These are phyloP conservation scores for Nemania diffusa DNA, from an alignment of 2,329 filamentous ascomycete genomes.

Conservation along the genomic window DNA sequence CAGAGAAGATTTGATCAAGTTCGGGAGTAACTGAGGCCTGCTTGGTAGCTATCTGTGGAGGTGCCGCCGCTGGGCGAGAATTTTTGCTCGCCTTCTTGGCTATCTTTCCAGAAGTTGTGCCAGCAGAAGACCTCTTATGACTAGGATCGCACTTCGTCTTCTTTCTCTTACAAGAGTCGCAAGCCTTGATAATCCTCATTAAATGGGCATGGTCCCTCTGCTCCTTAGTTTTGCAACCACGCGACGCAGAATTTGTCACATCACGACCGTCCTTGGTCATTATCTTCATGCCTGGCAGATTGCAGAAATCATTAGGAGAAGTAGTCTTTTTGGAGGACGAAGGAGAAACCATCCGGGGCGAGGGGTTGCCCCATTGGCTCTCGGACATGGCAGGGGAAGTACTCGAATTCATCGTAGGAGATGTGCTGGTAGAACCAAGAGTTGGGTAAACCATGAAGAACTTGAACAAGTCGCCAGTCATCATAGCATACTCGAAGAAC, in stretches of 20 bases:
- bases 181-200: constrained; percentile 76
- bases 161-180: constrained; percentile 69
- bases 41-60: constrained; percentile 35
- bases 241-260: constrained; percentile 70
- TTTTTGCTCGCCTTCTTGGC: constrained; percentile 53
- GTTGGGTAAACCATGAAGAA: constrained; percentile 65
- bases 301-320: constrained; percentile 58
- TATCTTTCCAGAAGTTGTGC: constrained; percentile 50
- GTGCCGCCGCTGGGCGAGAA: constrained; percentile 38
- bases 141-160: constrained; percentile 72
- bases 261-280: constrained; percentile 71
- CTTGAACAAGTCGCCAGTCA: constrained; percentile 68
- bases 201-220: constrained; percentile 74
- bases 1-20: constrained; percentile 36
- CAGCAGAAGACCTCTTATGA: constrained; percentile 62
- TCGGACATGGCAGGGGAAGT: constrained; percentile 62
- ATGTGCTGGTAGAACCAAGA: constrained; percentile 53
- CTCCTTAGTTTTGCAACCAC: constrained; percentile 74
- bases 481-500: constrained; percentile 64
- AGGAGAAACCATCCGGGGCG: constrained; percentile 44
- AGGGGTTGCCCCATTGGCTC: constrained; percentile 55
- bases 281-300: constrained; percentile 72
- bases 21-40: constrained; percentile 26
- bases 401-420: constrained; percentile 59
- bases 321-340: constrained; percentile 47